Evolutionary conservation across 352 stramenopile genomes (phyloP).

Genomic region (Sclerospora graminicola): DNA sequence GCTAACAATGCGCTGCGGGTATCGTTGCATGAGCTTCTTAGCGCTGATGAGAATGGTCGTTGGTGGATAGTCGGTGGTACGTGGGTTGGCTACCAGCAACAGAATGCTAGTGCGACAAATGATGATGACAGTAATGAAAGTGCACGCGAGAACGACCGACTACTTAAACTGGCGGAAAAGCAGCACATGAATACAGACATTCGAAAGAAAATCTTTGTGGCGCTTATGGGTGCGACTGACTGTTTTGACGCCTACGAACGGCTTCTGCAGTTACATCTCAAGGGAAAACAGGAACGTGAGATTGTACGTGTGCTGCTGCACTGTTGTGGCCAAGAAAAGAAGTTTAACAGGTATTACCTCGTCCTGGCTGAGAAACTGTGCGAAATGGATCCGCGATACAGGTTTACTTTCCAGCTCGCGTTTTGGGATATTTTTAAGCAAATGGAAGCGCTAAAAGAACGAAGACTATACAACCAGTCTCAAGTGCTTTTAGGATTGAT

Average conservation of each 20-base stretch:
- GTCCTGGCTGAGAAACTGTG: conserved; percentile 89
- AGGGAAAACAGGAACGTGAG: conserved; percentile 89
- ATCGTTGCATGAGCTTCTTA: conserved; percentile 58
- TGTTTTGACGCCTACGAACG: conserved; percentile 95
- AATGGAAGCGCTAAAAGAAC: conserved; percentile 59
- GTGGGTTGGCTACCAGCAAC: conserved; percentile 80
- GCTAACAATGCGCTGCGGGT: conserved; percentile 65
- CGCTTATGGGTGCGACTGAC: conserved; percentile 93
- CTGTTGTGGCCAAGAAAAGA: conserved; percentile 77
- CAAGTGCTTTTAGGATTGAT: conserved; percentile 79
- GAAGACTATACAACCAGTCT: conserved; percentile 87
- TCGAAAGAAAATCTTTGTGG: conserved; percentile 93
- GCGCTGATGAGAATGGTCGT: conserved; percentile 84
- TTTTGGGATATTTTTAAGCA: conserved; percentile 98
- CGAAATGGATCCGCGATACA: conserved; percentile 90
- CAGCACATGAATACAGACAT: conserved; percentile 97
- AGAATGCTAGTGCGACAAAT: conserved; percentile 23
- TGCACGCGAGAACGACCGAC: conserved; percentile 37
- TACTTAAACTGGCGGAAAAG: conserved; percentile 90
- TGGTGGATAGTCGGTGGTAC: conserved; percentile 96
- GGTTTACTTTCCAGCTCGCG: conserved; percentile 93
- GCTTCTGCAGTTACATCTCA: conserved; percentile 82
- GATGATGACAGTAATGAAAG: conserved; percentile 8
- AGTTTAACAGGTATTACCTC: conserved; percentile 95
- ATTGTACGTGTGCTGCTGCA: conserved; percentile 93